Evolutionary conservation across 2,329 filamentous ascomycete species (phyloP), one percentile per base, ranked within the genome.

Genomic region (Mycosphaerella sp.): DNA sequence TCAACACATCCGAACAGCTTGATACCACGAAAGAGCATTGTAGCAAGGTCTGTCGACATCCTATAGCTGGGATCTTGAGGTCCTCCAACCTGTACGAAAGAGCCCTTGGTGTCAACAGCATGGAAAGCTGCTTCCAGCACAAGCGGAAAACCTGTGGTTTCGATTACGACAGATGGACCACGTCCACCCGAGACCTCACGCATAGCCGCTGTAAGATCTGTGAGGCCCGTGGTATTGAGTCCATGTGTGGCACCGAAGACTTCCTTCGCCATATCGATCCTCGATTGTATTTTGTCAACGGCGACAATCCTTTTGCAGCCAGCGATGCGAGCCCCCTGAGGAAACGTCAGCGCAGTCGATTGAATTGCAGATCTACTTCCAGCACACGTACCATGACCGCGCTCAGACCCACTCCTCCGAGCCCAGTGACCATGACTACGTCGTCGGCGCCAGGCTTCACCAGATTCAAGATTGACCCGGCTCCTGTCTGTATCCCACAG

Each of bases 51-150:
- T 1, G 75, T 65, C 12, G 71, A 69, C 5, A 77, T 56, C 4
- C 59, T 60, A 36, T 76, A 52, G 12, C 63, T 63, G 0, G 65
- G 59, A 1, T 70, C 66, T 1, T 65, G 62, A 41, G 69, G 67
- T 0, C 71, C 71, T 0, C 75, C 75, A 14, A 78, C 70, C 54
- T 75, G 69, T 1, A 77, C 66, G 14, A 76, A 66, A 50, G 71
- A 70, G 1, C 73, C 75, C 57, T 69, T 42, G 3, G 50, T 57
- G 8, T 56, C 59, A 40, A 56, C 42, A 10, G 55, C 48, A 13
- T 53, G 34, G 47, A 57, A 61, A 9, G 52, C 49, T 13, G 41
- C 48, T 53, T 61, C 53, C 9, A 59, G 45, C 6, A 61, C 54
- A 10, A 43, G 36, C 2, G 50, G 49, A 16, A 55, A 54, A 1